Conservation (phyloP, 345 rosid genomes). For the Balakata baccata region DNA sequence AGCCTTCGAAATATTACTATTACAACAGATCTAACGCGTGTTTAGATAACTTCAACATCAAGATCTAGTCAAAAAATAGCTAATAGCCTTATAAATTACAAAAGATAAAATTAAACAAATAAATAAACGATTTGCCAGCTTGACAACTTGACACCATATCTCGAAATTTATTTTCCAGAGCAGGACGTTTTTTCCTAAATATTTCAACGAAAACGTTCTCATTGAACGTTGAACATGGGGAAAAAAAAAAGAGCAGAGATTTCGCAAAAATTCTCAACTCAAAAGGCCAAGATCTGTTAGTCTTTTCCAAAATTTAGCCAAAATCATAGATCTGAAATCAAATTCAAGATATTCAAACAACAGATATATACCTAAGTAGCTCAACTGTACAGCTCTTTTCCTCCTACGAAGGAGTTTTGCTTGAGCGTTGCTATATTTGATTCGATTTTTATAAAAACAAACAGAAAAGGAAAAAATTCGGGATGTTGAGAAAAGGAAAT, state of each 20-base stretch:
- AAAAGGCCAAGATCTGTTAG: constrained; percentile 2
- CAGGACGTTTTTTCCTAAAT: background rate
- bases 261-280: background rate
- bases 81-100: background rate
- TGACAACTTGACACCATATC: background rate
- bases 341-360: background rate
- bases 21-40: constrained; percentile 11
- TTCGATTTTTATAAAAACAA: background rate
- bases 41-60: constrained; percentile 4
- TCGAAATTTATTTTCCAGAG: background rate
- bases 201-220: background rate
- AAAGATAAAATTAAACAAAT: background rate
- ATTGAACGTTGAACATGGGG: background rate
- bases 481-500: too few relatives aligned
- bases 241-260: background rate
- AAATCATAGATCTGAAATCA: constrained; percentile 1
- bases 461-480: background rate
- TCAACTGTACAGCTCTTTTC: constrained; percentile 26
- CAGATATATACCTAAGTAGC: constrained; percentile 21
- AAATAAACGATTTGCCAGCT: background rate
- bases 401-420: background rate
- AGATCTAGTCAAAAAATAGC: constrained; percentile 32
- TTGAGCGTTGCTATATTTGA: background rate
- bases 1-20: background rate
- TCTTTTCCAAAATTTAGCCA: background rate